Percentiles rank a stretch among this genome's conserved stretches.
Evolutionary conservation across 257 asterid species (phyloP).

Genomic region (Dorcoceras hygrometricum): DNA sequence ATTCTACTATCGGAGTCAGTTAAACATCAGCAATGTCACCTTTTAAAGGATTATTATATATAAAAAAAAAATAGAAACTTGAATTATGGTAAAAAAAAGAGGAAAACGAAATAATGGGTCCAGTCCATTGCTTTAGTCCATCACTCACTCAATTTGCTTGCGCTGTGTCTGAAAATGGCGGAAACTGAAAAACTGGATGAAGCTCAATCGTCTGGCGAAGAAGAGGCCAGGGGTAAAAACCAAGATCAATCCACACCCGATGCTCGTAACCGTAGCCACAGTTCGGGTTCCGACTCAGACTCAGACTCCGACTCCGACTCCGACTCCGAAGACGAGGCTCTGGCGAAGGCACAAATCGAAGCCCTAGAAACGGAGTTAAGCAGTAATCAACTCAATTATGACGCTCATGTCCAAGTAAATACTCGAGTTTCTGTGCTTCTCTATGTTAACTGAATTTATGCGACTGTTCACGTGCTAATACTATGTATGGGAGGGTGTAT

Average conservation of each 20-base stretch:
- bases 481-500: not conserved
- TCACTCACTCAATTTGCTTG: not conserved
- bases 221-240: constrained; percentile 23
- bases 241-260: constrained; percentile 55
- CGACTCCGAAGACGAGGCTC: constrained; percentile 64
- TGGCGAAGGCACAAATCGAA: constrained; percentile 58
- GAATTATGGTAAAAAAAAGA: no score
- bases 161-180: constrained; percentile 38
- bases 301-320: constrained; percentile 48
- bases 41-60: no score
- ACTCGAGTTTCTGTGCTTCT: not conserved
- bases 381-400: constrained; percentile 65
- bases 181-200: constrained; percentile 48
- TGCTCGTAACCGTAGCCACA: constrained; percentile 37
- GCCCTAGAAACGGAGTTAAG: constrained; percentile 54
- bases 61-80: no score
- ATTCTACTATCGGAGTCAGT: no score
- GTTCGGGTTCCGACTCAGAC: constrained; percentile 32
- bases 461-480: not conserved
- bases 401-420: constrained; percentile 69
- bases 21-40: no score
- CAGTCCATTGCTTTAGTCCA: no score
- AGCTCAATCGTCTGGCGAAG: constrained; percentile 27
- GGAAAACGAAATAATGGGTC: no score
- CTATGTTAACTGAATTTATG: not conserved